phyloP scores from a whole-genome alignment of 192 early-diverging fungal genomes.

The Gamsiella multidivaricata region DNA sequence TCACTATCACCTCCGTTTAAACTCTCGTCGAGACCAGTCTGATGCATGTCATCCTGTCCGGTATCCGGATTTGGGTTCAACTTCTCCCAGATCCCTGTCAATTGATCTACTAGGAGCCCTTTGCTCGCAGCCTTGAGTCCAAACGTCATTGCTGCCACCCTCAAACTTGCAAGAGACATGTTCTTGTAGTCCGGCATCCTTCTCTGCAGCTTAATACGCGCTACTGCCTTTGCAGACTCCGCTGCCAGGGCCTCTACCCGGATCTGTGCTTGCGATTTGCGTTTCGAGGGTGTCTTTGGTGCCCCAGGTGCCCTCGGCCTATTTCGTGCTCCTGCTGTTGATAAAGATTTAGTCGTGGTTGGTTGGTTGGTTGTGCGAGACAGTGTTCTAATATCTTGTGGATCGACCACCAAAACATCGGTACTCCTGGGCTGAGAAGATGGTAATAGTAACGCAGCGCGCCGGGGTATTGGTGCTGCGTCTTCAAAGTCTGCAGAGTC shows the following conservation, averaged over 20 bases:
- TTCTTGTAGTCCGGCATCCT: constrained; percentile 14
- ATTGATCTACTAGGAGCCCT: constrained; percentile 16
- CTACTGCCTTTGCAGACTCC: constrained; percentile 22
- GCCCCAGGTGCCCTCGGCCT: neutral
- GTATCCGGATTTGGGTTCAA: neutral
- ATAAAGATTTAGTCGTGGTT: neutral
- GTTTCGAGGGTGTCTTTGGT: constrained; percentile 3
- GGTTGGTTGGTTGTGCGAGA: neutral
- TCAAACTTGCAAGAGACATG: constrained; percentile 25
- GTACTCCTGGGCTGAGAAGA: neutral
- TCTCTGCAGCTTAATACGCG: constrained; percentile 4
- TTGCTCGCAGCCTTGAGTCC: constrained; percentile 32
- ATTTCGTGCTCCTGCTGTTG: neutral
- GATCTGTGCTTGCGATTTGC: neutral
- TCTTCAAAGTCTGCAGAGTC: constrained; percentile 1
- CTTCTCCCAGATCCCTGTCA: constrained; percentile 23
- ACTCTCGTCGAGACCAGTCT: too few species aligned
- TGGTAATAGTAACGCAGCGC: neutral
- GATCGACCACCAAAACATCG: too few species aligned
- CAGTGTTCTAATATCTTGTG: neutral
- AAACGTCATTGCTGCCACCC: constrained; percentile 20
- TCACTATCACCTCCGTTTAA: too few species aligned
- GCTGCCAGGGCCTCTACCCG: constrained; percentile 21
- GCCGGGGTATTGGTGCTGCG: neutral
- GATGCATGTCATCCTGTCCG: too few species aligned